Base-by-base conservation (phyloP, 2,329 filamentous ascomycete species). In the Cytospora chrysosperma region DNA sequence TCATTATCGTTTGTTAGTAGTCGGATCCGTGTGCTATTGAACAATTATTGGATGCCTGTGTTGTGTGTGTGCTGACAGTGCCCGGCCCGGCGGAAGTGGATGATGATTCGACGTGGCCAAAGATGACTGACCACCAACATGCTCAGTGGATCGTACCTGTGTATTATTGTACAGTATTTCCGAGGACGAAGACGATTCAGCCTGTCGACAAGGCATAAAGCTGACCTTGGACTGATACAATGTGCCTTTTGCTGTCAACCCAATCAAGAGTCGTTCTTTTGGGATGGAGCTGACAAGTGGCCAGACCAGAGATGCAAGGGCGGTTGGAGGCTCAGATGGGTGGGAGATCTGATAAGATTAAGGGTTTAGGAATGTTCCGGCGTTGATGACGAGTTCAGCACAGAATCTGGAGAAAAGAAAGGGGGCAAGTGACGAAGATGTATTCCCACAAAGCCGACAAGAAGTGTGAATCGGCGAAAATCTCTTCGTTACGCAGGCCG, bases 401-500 rank as follows among this genome's bases (percentile, higher is more conserved):
- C 43, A 13, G 21, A 24, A 24, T 47, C 43, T 19, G 43, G 26
- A n/a, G 50, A 30, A 30, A 30, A 26, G 34, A 47, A 56, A 43
- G 56, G 56, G 43, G 47, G 26, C 27, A 28, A 19, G 12, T n/a
- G 37, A 7, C 21, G n/a, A 59, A 49, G 61, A 63, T 63, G 61
- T 63, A 59, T 43, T 55, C 52, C n/a, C 49, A 32, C 21, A 37
- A 34, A 37, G 8, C 19, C 53, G 30, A 56, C 15, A 27, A 27
- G 50, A 30, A 9, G 58, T 30, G 17, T 40, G 43, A 49, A 47
- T 54, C 56, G 61, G 56, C 51, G 49, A 40, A 63, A 63, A 63
- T 53, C 61, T 63, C 61, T 63, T 63, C 61, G 40, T 49, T 8
- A 34, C 49, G 43, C 32, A 28, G 50, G 52, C 21, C 56, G 34